Base-by-base conservation (phyloP, 768 basidiomycete genomes). In the Amanita subjunquillea region DNA sequence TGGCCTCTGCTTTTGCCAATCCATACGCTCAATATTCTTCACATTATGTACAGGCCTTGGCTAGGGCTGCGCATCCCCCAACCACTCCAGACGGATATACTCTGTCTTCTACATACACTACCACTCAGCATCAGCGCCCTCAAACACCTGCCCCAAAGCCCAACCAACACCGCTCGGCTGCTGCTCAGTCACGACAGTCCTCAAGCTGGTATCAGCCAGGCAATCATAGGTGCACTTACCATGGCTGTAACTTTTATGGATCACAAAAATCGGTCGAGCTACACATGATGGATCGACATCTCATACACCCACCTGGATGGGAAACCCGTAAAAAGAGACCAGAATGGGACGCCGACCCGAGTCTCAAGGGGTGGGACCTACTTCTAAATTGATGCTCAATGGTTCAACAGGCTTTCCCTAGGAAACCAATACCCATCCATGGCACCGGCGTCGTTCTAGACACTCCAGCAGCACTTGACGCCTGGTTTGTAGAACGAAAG, bases 211-310 rank as follows among this genome's bases (percentile, higher is more conserved):
- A 84, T 60, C 81, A 80, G 52, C 62, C 79, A 38, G 88, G 88
- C 3, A 74, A 70, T 57, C 63, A 57, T 56, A 74, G 76, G 50
- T 91, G 88, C 63, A 73, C 76, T 6, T 72, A 84, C 58, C 71
- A 67, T 40, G 73, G 74, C n/a, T 93, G 90, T 63, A 58, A 63
- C 5, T 93, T 88, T 59, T 69, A 69, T 37, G 89, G 86, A 32
- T 83, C 87, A 3, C 68, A 71, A 38, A 87, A 87, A 62, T 69
- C 79, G 23, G 78, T 91, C 13, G 85, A 91, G 64, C 73, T 71
- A 27, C 91, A 93, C 61, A 85, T 82, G 81, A 91, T 91, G 89
- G 90, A 91, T 59, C 75, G 89, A n/a, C 90, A 92, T 64, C 73
- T 92, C 40, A 80, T 91, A 44, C 90, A 80, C 57, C 90, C 91